Evolutionary conservation across 768 basidiomycete species (phyloP).

Genomic region (Mycena rosella): DNA sequence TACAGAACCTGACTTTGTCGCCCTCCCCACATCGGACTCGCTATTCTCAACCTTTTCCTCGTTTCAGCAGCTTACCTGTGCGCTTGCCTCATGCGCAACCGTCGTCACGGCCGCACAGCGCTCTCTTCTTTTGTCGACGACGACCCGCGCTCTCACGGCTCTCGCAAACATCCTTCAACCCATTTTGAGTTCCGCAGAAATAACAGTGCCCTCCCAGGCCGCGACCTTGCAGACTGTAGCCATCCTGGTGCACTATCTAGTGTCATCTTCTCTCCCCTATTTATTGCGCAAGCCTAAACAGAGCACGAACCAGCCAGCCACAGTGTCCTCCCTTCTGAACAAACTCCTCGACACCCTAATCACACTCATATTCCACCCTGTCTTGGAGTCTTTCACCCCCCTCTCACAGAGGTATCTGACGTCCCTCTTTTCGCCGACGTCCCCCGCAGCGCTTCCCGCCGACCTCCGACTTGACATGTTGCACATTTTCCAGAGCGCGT

Average conservation of each 20-base stretch:
- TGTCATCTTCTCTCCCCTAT: slow-evolving; percentile 24
- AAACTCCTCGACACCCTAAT: slow-evolving; percentile 33
- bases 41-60: slow-evolving; percentile 48
- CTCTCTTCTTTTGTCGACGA: slow-evolving; percentile 45
- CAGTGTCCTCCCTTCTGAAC: slow-evolving; percentile 33
- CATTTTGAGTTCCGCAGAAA: slow-evolving; percentile 42
- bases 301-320: not conserved
- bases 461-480: slow-evolving; percentile 47
- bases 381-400: slow-evolving; percentile 33
- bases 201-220: slow-evolving; percentile 34
- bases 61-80: slow-evolving; percentile 45
- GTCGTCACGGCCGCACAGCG: slow-evolving; percentile 31
- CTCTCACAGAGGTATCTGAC: slow-evolving; percentile 28
- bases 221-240: slow-evolving; percentile 27
- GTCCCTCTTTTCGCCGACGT: slow-evolving; percentile 17
- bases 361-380: slow-evolving; percentile 32
- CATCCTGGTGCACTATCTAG: slow-evolving; percentile 14
- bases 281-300: slow-evolving; percentile 37
- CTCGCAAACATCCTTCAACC: slow-evolving; percentile 42
- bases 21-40: slow-evolving; percentile 26
- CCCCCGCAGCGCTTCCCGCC: slow-evolving; percentile 27
- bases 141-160: slow-evolving; percentile 47
- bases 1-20: slow-evolving; percentile 23
- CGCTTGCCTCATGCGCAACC: slow-evolving; percentile 37
- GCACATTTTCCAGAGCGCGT: slow-evolving; percentile 42